phyloP scores from a whole-genome alignment of 345 rosid genomes.

The Microthlaspi erraticum region DNA sequence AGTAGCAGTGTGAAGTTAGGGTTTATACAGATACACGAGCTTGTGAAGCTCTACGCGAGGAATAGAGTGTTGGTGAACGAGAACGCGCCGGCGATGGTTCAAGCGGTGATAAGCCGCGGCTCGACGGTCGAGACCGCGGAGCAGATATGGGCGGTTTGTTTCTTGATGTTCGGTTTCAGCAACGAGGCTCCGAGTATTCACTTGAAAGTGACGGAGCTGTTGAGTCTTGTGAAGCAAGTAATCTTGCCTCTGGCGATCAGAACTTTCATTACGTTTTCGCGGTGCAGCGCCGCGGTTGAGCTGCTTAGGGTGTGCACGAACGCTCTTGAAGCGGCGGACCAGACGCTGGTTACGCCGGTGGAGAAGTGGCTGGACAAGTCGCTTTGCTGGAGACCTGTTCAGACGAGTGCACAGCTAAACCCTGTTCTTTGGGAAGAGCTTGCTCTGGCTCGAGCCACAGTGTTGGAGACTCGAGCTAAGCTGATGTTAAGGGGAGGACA shows the following conservation, averaged over 20 bases:
- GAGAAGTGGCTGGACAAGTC: slow-evolving; percentile 87
- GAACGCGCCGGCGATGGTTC: slow-evolving; percentile 71
- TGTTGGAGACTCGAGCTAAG: slow-evolving; percentile 92
- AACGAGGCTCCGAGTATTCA: slow-evolving; percentile 67
- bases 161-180: slow-evolving; percentile 76
- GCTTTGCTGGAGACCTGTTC: slow-evolving; percentile 87
- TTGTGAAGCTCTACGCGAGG: slow-evolving; percentile 70
- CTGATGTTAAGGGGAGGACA: slow-evolving; percentile 87
- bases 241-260: slow-evolving; percentile 77
- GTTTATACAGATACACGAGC: slow-evolving; percentile 63
- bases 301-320: slow-evolving; percentile 85
- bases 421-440: slow-evolving; percentile 95
- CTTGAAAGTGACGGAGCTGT: slow-evolving; percentile 69
- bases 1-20: slow-evolving; percentile 69
- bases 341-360: slow-evolving; percentile 81
- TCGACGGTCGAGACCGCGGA: slow-evolving; percentile 60
- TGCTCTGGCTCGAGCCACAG: slow-evolving; percentile 82
- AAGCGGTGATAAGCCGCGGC: slow-evolving; percentile 70
- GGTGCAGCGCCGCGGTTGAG: slow-evolving; percentile 83
- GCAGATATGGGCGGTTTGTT: slow-evolving; percentile 88
- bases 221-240: slow-evolving; percentile 63
- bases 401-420: slow-evolving; percentile 85
- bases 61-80: slow-evolving; percentile 54
- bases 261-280: slow-evolving; percentile 76
- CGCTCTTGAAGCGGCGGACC: slow-evolving; percentile 86